Conservation (phyloP, 306 rosid genomes). For the Bauhinia variegata region DNA sequence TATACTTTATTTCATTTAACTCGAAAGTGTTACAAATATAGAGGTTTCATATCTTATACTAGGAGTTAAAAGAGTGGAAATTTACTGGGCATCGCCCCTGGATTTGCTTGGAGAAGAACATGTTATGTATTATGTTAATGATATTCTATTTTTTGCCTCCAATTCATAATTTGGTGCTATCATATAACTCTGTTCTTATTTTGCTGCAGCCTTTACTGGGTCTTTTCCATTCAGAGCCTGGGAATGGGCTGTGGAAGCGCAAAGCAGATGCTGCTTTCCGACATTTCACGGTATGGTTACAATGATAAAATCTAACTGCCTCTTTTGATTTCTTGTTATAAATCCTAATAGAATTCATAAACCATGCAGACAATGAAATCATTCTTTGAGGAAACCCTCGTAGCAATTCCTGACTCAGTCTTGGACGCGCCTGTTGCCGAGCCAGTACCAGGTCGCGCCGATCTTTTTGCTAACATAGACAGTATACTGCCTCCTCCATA, state of each 20-base stretch:
- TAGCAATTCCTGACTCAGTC: constrained; percentile 77
- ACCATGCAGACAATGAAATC: constrained; percentile 75
- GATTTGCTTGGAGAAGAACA: constrained; percentile 21
- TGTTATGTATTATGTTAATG: constrained; percentile 6
- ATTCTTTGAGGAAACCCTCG: constrained; percentile 83
- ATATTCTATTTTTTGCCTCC: constrained; percentile 25
- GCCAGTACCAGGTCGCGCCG: constrained; percentile 52
- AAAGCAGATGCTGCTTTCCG: constrained; percentile 82
- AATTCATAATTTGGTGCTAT: constrained; percentile 23
- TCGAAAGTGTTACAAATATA: background rate
- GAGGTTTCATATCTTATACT: background rate
- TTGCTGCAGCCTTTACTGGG: constrained; percentile 82
- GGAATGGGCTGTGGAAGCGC: constrained; percentile 96
- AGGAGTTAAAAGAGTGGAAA: background rate
- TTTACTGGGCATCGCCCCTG: background rate
- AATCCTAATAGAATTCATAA: constrained; percentile 35
- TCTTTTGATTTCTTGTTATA: constrained; percentile 15
- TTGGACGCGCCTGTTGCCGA: constrained; percentile 68
- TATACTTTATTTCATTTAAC: background rate
- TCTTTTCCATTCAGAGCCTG: constrained; percentile 74
- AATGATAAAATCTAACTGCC: background rate
- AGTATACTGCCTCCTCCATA: constrained; percentile 70
- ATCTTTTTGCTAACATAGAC: constrained; percentile 63
- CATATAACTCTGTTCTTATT: constrained; percentile 19
- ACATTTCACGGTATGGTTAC: constrained; percentile 66